Conservation (phyloP, 257 asterid genomes). For the Solanum chilense region DNA sequence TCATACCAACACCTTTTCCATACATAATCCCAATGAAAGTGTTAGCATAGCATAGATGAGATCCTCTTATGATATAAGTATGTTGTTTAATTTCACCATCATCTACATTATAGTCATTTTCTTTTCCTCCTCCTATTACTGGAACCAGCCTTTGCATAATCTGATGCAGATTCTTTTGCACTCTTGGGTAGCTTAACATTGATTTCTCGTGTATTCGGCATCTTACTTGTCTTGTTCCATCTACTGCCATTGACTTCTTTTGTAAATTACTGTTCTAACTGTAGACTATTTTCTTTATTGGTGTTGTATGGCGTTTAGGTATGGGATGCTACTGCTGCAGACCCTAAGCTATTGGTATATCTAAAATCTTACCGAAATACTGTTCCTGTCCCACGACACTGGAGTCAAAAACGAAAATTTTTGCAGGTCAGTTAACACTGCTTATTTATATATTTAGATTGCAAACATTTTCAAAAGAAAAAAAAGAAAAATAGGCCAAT, state of each 20-base stretch:
- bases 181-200: background rate
- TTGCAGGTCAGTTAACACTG: slow-evolving; percentile 63
- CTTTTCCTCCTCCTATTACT: background rate
- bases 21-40: background rate
- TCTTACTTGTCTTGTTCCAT: background rate
- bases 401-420: slow-evolving; percentile 95
- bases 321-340: slow-evolving; percentile 95
- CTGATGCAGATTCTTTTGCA: background rate
- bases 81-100: background rate
- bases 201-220: background rate
- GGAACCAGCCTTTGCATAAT: background rate
- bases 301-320: slow-evolving; percentile 40
- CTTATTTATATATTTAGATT: background rate
- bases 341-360: slow-evolving; percentile 88
- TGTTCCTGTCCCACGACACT: slow-evolving; percentile 98
- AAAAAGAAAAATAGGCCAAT: background rate
- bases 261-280: background rate
- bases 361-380: slow-evolving; percentile 87
- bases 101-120: background rate
- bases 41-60: background rate
- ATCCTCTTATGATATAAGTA: background rate
- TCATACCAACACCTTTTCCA: background rate
- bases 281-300: background rate
- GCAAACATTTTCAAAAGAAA: background rate
- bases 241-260: background rate